Base-by-base conservation (phyloP, 495 filamentous ascomycete species). In the Glarea lozoyensis region DNA sequence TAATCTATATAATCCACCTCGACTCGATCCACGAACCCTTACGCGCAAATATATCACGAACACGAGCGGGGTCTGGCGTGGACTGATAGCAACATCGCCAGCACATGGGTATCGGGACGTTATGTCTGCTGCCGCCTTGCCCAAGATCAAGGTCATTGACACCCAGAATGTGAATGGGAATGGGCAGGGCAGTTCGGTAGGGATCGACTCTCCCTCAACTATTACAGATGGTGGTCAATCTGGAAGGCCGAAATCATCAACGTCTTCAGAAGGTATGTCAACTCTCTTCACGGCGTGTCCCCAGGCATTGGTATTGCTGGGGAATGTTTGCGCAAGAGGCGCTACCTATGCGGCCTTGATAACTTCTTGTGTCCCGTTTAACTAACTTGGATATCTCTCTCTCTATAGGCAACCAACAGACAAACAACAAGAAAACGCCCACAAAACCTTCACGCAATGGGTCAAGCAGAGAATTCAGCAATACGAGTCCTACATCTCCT, bases 81-180 rank as follows among this genome's bases (percentile, higher is more conserved):
- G n/a, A n/a, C n/a, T n/a, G n/a, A n/a, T n/a, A n/a, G n/a, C n/a
- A n/a, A n/a, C n/a, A n/a, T n/a, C n/a, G 25, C n/a, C n/a, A 29
- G 7, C 53, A 41, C 38, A 56, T 56, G 53, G 53, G 44, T 45
- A 31, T 40, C 27, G 43, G 21, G 12, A 46, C 43, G 45, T 37
- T 48, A 69, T 69, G 66, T 60, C 63, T 31, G 52, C 62, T 12
- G 38, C 31, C 39, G 53, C 50, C 10, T 30, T 68, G 24, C 64
- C 68, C 23, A 60, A 63, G 33, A 63, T 68, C 46, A 57, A 58
- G 38, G 55, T 68, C 29, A 69, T 56, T 16, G 56, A 64, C 46
- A 50, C 61, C 16, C 49, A 57, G n/a, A 62, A 50, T 46, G 48
- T 52, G 46, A 54, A 60, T 13, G 41, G 48, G 11, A 46, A 37